Percentiles rank a stretch among this genome's conserved stretches.
phyloP scores from a whole-genome alignment of 345 rosid genomes.

The Syzygium aqueum region DNA sequence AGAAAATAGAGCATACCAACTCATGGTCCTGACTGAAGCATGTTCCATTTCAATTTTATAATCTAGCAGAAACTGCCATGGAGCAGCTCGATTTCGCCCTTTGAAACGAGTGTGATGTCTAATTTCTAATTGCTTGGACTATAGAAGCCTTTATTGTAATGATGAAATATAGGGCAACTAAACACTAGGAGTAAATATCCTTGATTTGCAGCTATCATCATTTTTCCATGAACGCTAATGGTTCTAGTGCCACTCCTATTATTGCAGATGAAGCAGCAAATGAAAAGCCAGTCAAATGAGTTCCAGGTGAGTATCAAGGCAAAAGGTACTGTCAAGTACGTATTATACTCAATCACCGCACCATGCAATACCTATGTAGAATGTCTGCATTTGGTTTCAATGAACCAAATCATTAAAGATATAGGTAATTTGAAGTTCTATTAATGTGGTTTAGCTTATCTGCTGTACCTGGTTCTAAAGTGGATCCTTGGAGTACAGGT shows the following conservation, averaged over 20 bases:
- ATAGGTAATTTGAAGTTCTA: not conserved
- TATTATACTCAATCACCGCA: rapidly evolving
- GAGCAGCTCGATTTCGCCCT: not conserved
- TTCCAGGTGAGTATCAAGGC: constrained; percentile 30
- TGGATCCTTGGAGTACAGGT: not conserved
- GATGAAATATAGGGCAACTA: not conserved
- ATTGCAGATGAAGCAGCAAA: constrained; percentile 46
- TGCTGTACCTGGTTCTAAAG: not conserved
- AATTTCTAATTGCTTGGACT: not conserved
- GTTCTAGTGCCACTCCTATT: not conserved
- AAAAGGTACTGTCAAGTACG: not conserved
- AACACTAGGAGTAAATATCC: not conserved
- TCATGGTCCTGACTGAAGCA: not conserved
- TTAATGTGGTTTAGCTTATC: not conserved
- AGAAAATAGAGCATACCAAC: too few relatives aligned
- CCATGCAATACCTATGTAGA: not conserved
- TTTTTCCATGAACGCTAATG: not conserved
- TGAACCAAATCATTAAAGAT: not conserved
- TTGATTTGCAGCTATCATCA: not conserved
- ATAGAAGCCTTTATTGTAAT: not conserved
- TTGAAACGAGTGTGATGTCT: not conserved
- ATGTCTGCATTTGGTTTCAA: not conserved
- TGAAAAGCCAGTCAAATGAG: constrained; percentile 30
- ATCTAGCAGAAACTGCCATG: not conserved
- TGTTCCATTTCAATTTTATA: not conserved